phyloP scores from a whole-genome alignment of 1,139 yeast genomes.

The Pichia sp. region DNA sequence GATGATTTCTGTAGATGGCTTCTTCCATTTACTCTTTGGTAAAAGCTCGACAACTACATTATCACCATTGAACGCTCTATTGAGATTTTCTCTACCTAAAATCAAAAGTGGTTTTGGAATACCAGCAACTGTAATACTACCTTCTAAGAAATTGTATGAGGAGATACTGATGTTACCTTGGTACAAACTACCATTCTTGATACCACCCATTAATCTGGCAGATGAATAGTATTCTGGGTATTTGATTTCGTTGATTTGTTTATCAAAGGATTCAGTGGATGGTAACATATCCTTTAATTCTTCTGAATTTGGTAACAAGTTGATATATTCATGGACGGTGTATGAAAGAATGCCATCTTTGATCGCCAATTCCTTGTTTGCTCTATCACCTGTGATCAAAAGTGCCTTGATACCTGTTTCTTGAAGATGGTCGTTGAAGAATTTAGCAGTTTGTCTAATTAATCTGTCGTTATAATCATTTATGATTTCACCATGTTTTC shows the following conservation, averaged over 20 bases:
- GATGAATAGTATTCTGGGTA: conserved; percentile 80
- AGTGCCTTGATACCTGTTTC: conserved; percentile 48
- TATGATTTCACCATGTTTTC: conserved; percentile 68
- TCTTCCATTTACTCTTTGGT: conserved; percentile 86
- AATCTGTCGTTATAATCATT: conserved; percentile 95
- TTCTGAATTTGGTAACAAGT: conserved; percentile 70
- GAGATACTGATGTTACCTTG: conserved; percentile 84
- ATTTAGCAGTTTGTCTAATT: conserved; percentile 69
- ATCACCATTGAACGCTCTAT: conserved; percentile 92
- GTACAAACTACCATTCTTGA: conserved; percentile 80
- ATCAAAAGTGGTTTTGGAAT: conserved; percentile 82
- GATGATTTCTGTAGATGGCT: conserved; percentile 73
- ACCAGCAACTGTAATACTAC: conserved; percentile 69
- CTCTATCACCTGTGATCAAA: conserved; percentile 75
- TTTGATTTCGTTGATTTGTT: conserved; percentile 45
- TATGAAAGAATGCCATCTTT: conserved; percentile 53
- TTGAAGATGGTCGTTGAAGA: conserved; percentile 69
- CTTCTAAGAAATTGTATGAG: conserved; percentile 87
- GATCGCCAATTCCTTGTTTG: conserved; percentile 59
- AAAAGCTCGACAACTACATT: conserved; percentile 86
- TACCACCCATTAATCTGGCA: conserved; percentile 86
- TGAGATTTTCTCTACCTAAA: conserved; percentile 79
- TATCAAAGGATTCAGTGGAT: conserved; percentile 40
- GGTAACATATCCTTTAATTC: conserved; percentile 83
- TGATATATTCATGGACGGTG: conserved; percentile 65